Conservation (phyloP, 371 early-diverging fungal genomes). For the Caulochytrium protostelioides region DNA sequence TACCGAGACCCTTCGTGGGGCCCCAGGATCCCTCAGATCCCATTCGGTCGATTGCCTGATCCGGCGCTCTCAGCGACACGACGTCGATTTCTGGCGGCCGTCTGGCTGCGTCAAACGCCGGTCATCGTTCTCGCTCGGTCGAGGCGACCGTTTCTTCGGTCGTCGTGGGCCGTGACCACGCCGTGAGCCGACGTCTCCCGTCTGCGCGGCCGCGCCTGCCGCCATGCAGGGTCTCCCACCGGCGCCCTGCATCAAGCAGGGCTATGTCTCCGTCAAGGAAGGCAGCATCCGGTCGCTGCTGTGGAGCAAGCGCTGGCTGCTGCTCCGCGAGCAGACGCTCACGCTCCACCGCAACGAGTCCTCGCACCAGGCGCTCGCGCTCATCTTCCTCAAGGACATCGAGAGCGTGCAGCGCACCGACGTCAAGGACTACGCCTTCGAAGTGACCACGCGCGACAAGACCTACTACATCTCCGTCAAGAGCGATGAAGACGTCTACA, state of each 20-base stretch:
- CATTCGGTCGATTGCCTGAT: too few relatives aligned
- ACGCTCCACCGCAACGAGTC: conserved; percentile 83
- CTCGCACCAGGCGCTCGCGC: conserved; percentile 38
- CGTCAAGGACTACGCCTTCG: conserved; percentile 67
- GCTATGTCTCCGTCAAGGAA: conserved; percentile 68
- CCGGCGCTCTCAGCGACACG: too few relatives aligned
- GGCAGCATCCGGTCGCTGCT: conserved; percentile 66
- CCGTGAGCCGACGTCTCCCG: too few relatives aligned
- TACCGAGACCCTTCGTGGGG: too few relatives aligned
- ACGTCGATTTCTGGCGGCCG: too few relatives aligned
- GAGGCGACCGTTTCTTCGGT: too few relatives aligned
- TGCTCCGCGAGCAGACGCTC: conserved; percentile 69
- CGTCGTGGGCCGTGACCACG: too few relatives aligned
- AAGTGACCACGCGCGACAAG: conserved; percentile 63
- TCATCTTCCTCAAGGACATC: conserved; percentile 74
- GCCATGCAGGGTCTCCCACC: too few relatives aligned
- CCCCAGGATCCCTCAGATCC: too few relatives aligned
- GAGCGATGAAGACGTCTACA: conserved; percentile 83
- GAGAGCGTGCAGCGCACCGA: conserved; percentile 58
- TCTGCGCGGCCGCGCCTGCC: too few relatives aligned
- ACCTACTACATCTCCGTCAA: conserved; percentile 64
- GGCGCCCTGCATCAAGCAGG: conserved; percentile 63
- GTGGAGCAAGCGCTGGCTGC: conserved; percentile 81
- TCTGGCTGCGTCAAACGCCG: too few relatives aligned
- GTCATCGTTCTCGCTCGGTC: too few relatives aligned